Evolutionary conservation across 257 asterid species (phyloP), one percentile per base, ranked within the genome.

Genomic region (Dorcoceras hygrometricum): DNA sequence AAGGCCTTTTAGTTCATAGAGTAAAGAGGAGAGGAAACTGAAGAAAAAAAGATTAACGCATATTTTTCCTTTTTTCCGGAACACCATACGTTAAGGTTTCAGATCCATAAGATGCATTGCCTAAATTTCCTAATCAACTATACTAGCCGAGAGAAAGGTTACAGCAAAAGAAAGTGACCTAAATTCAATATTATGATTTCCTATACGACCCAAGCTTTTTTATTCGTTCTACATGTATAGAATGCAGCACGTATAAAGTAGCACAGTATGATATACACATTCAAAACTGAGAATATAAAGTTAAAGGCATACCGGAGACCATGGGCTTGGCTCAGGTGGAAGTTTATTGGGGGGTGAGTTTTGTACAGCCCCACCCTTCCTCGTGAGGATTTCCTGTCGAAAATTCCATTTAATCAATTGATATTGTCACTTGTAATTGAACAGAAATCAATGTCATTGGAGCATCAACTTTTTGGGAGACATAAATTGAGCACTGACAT

Each of bases 311-410:
- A 93, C 99, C 87, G 99, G 99, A 53, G 99, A 93, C 97, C 97
- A 93, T 31, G 97, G 97, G 76, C 89, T 77, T 69, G 97, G 96
- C 79, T 90, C 97, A 65, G 96, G 95, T 62, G 79, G 65, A 73
- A 85, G 59, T 82, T 93, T 93, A 67, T 90, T 96, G 0, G 93
- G 78, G 34, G 99, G 99, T 64, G 99, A 93, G 80, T 93, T 85
- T 79, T 90, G 95, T 72, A 93, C 99, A 39, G 94, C 94, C 59
- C 99, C 97, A 22, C 94, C 69, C 78, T 93, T 93, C 78, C 60
- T 76, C 26, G 96, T 78, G 64, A 90, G 87, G 69, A 93, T 80
- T 57, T 86, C 97, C 99, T 93, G 95, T 73, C 27, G 61, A 69
- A 64, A 69, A 25, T 68, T 69, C 34, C 79, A 73, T 29, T 63